Base-by-base conservation (phyloP, 75 land plant species). In the Cupressus sempervirens region DNA sequence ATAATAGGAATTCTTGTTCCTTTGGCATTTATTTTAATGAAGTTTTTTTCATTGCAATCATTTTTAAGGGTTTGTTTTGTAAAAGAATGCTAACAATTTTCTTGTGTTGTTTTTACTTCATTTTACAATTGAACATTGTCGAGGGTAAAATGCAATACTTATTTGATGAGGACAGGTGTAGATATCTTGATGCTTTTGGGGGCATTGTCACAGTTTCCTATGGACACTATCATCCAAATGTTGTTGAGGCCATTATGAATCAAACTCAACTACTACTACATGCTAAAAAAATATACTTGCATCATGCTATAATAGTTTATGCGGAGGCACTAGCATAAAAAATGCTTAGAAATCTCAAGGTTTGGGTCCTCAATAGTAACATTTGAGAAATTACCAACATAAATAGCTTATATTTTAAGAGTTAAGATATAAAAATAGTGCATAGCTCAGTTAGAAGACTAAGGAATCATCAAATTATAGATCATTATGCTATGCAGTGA, bases 131-230 rank as follows among this genome's bases (percentile, higher is more conserved):
- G 65, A 97, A 96, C 80, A 94, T 97, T 86, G 98, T 97, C 50
- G 98, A 96, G 87, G 96, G 99, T 73, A 96, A 96, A 84, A 97
- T 96, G 99, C 99, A 97, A 76, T 97, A 96, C 79, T 82, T 97
- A 68, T 97, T 83, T 89, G 99, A 97, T 89, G 99, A 97, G 86
- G 88, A 73, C 86, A 98, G 99, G 11, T 90, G 86, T 89, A 90
- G 98, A 3, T 97, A 94, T 82, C 90, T 96, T 36, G 99, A 96
- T 89, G 95, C 93, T 12, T 91, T 97, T 93, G 98, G 96, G n/a
- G 99, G 99, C 32, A 93, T 97, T 80, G 99, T 97, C 29, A 97
- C 96, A 15, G 98, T 97, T 16, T 97, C 98, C 32, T 98, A 96
- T 83, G 99, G 98, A 18, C 99, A 97, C 83, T 93, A 98, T 76